These are phyloP conservation scores for Cytospora leucostoma DNA, from an alignment of 2,329 filamentous ascomycete species.

Conservation along the genomic window DNA sequence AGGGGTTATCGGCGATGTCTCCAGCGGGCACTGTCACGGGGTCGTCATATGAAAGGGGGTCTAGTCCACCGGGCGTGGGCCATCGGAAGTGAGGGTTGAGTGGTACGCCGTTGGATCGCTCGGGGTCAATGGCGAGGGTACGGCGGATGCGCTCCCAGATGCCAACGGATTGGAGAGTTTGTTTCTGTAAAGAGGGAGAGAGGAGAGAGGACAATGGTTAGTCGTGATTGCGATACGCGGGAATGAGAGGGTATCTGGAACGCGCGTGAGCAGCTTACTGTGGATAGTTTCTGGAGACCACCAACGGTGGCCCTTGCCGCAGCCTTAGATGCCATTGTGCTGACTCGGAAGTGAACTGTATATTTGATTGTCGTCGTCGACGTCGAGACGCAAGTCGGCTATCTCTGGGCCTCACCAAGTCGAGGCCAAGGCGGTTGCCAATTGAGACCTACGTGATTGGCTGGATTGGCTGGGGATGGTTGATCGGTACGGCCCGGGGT, in stretches of 20 bases:
- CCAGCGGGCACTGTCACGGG: conserved; percentile 81
- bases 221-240: neutral
- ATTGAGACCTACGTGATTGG: conserved; percentile 22
- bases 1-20: conserved; percentile 88
- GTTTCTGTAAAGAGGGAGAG: conserved; percentile 66
- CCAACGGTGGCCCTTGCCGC: conserved; percentile 57
- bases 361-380: conserved; percentile 22
- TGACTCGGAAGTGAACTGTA: conserved; percentile 30
- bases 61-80: conserved; percentile 73
- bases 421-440: conserved; percentile 12
- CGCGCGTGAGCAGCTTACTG: conserved; percentile 49
- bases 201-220: conserved; percentile 25
- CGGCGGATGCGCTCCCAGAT: conserved; percentile 85
- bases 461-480: conserved; percentile 20
- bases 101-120: conserved; percentile 88
- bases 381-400: conserved; percentile 19
- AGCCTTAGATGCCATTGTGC: conserved; percentile 63
- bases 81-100: conserved; percentile 91
- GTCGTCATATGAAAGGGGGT: conserved; percentile 75
- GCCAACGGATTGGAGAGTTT: conserved; percentile 86
- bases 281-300: conserved; percentile 57
- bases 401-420: conserved; percentile 13
- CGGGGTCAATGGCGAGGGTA: conserved; percentile 76
- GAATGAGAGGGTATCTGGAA: conserved; percentile 21
- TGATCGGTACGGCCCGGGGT: conserved; percentile 15